phyloP scores from a whole-genome alignment of 1,139 yeast species.

The Dujonia santamariae region DNA sequence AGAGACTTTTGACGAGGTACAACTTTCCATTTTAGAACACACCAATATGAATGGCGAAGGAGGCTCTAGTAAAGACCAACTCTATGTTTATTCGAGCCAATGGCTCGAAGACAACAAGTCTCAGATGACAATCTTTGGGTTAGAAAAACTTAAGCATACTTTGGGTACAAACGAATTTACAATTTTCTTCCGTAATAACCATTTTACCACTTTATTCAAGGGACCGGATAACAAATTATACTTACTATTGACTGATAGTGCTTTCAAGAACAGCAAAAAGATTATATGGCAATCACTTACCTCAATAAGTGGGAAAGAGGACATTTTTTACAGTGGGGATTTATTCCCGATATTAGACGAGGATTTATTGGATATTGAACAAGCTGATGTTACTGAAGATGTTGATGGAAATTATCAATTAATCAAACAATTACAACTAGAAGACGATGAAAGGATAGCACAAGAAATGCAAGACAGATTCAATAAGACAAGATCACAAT shows the following conservation, averaged over 20 bases:
- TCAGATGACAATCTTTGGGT: conserved; percentile 69
- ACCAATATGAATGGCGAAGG: conserved; percentile 4
- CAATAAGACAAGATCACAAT: conserved; percentile 10
- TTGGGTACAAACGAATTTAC: conserved; percentile 42
- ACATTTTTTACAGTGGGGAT: conserved; percentile 61
- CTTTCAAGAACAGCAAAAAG: conserved; percentile 43
- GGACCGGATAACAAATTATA: conserved; percentile 47
- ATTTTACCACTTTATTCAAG: conserved; percentile 71
- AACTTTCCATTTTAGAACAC: conserved; percentile 28
- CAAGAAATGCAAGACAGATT: conserved; percentile 35
- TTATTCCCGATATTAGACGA: conserved; percentile 45
- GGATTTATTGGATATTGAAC: conserved; percentile 13
- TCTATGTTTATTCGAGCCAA: no score
- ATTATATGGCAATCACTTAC: conserved; percentile 78
- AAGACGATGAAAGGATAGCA: conserved; percentile 60
- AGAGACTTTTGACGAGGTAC: conserved; percentile 44
- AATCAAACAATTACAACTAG: conserved; percentile 55
- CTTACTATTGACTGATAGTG: conserved; percentile 68
- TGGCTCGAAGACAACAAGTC: conserved; percentile 59
- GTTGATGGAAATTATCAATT: conserved; percentile 36
- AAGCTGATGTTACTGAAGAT: conserved; percentile 15
- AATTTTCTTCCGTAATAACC: conserved; percentile 81
- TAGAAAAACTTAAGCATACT: conserved; percentile 42
- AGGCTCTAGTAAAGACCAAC: conserved; percentile 16
- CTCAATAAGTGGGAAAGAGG: conserved; percentile 63